phyloP scores from a whole-genome alignment of 2,329 filamentous ascomycete species.

The Aureobasidium sp. region DNA sequence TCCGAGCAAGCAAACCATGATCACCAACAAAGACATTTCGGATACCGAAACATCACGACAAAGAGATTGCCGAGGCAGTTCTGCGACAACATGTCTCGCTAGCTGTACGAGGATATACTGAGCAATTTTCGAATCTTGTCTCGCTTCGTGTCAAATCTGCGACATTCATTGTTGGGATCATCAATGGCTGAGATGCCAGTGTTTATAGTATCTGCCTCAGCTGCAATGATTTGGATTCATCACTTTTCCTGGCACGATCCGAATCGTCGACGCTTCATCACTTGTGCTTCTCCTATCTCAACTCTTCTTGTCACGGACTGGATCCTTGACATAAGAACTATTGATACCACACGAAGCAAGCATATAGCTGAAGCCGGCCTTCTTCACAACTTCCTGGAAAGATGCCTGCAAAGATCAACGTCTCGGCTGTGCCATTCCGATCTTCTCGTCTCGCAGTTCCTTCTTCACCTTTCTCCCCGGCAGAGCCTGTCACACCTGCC shows the following conservation, averaged over 20 bases:
- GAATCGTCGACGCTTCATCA: not conserved
- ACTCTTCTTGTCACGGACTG: slow-evolving; percentile 3
- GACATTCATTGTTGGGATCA: not conserved
- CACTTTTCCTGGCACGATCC: not conserved
- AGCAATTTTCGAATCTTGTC: not conserved
- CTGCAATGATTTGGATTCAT: not conserved
- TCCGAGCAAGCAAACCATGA: not conserved
- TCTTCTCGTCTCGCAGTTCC: slow-evolving; percentile 39
- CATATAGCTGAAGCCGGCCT: not conserved
- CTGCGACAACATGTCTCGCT: not conserved
- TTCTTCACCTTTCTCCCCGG: slow-evolving; percentile 39
- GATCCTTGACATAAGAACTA: not conserved
- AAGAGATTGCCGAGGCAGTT: not conserved
- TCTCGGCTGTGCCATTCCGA: slow-evolving; percentile 36
- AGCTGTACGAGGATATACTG: not conserved
- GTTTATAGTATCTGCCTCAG: not conserved
- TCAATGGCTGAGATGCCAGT: not conserved
- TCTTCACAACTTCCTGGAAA: slow-evolving; percentile 1
- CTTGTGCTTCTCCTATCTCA: not conserved
- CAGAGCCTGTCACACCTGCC: slow-evolving; percentile 18
- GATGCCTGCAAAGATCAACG: slow-evolving; percentile 28
- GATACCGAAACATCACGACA: not conserved
- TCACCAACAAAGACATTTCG: slow-evolving; percentile 2
- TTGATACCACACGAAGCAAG: not conserved
- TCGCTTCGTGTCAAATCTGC: not conserved